A percentile compares a stretch with the other conserved stretches of the same genome.
Conservation (phyloP, 2,329 filamentous ascomycete genomes). For the Mycosphaerella arachidis region DNA sequence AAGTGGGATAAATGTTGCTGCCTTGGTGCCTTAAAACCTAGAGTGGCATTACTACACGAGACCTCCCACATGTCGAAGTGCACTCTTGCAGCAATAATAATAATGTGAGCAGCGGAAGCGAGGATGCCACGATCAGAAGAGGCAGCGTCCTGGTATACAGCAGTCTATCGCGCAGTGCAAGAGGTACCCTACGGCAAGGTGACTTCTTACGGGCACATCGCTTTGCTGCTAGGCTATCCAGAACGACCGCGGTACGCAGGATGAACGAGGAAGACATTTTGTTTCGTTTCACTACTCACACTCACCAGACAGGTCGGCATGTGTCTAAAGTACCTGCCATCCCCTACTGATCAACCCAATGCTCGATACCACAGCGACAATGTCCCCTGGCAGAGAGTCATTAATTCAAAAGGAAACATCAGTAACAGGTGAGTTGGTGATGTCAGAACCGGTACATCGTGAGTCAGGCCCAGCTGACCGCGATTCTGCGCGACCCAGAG, state of each 20-base stretch:
- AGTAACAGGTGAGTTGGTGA: constrained; percentile 65
- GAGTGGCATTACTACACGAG: not conserved
- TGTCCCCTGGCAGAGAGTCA: constrained; percentile 92
- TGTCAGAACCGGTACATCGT: not conserved
- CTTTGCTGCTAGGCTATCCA: constrained; percentile 63
- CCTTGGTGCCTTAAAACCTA: constrained; percentile 2
- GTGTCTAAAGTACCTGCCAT: constrained; percentile 79
- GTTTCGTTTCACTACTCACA: not conserved
- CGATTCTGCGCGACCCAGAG: constrained; percentile 21
- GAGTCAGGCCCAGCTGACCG: constrained; percentile 9
- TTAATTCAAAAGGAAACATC: constrained; percentile 81
- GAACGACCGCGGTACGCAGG: constrained; percentile 17
- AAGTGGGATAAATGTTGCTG: not conserved
- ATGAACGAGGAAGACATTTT: constrained; percentile 6
- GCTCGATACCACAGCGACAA: constrained; percentile 65
- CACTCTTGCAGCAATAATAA: constrained; percentile 1
- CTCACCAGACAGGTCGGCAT: constrained; percentile 70
- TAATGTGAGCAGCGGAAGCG: constrained; percentile 11
- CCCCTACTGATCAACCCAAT: constrained; percentile 39
- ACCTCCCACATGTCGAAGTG: not conserved
- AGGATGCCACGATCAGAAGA: constrained; percentile 69
- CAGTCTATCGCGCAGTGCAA: constrained; percentile 79
- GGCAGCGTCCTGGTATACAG: constrained; percentile 66
- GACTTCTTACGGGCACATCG: constrained; percentile 82
- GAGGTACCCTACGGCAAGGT: constrained; percentile 79